Evolutionary conservation across 2,329 filamentous ascomycete genomes (phyloP).

Genomic region (Truncatella angustata): DNA sequence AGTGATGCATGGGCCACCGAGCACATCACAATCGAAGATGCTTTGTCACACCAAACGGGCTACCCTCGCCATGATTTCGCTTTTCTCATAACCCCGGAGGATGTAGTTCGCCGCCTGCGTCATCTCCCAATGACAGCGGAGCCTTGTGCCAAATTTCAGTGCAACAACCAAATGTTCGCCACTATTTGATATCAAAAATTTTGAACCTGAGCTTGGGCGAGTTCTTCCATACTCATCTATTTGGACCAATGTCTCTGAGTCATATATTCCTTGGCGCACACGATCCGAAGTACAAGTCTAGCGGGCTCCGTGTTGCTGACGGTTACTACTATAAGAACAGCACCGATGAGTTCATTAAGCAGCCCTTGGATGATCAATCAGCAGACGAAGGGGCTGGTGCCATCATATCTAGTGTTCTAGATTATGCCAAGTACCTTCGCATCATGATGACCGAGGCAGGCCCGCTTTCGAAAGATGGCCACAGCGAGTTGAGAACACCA

Average conservation of each 20-base stretch:
- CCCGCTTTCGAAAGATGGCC: constrained; percentile 24
- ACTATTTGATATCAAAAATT: constrained; percentile 44
- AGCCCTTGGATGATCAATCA: constrained; percentile 25
- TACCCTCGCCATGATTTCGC: constrained; percentile 40
- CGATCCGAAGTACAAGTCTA: constrained; percentile 20
- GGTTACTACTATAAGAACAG: constrained; percentile 40
- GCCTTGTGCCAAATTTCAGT: constrained; percentile 36
- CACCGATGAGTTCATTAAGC: constrained; percentile 19
- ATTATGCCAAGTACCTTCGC: constrained; percentile 35
- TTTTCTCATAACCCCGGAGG: constrained; percentile 28
- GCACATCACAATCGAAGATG: constrained; percentile 53
- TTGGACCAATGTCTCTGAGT: constrained; percentile 45
- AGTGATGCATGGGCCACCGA: constrained; percentile 42
- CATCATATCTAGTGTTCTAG: constrained; percentile 36
- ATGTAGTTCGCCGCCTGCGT: constrained; percentile 41
- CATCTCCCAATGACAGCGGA: constrained; percentile 36
- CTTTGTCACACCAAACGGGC: constrained; percentile 51
- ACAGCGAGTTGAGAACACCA: constrained; percentile 26
- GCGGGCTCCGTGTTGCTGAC: constrained; percentile 32
- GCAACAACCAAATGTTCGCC: constrained; percentile 51
- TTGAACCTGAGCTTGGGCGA: constrained; percentile 35
- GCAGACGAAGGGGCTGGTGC: constrained; percentile 40
- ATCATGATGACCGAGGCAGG: constrained; percentile 28
- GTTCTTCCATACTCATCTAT: constrained; percentile 40
- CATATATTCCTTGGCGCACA: constrained; percentile 35